Base-by-base conservation (phyloP, 2,329 filamentous ascomycete genomes). In the Erysiphe neolycopersici region DNA sequence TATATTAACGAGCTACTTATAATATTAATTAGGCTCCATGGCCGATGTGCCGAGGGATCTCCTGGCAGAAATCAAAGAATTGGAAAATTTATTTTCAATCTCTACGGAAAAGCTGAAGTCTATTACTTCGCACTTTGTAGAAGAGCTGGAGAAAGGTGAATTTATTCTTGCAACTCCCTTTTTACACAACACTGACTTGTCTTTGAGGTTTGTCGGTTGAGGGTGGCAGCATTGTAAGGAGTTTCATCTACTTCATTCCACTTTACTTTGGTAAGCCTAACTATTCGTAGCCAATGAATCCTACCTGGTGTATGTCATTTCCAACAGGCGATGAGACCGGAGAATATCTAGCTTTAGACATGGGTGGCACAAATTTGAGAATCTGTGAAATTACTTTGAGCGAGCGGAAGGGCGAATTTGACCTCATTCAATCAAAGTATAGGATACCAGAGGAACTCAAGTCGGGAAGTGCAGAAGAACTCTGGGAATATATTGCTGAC, bases 371-470 rank as follows among this genome's bases (percentile, higher is more conserved):
- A 55, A 95, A 95, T 61, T 64, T 94, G 48, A 79, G 87, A 58
- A 85, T 95, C 50, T 94, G 87, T 61, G 80, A 92, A 61, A 87
- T 95, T 56, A 82, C 76, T 47, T 64, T 95, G 55, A 83, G 82
- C 19, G 78, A 92, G 45, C 72, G 82, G 58, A 80, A 83, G 63
- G 85, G 82, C 43, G 79, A 87, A 60, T 92, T 89, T 61, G 82
- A 89, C 59, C 91, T 94, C 56, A 83, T 85, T 50, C 87, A 95
- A 64, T 89, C 82, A 55, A 93, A 94, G 63, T 94, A 94, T 63
- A 77, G 78, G 49, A 84, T 95, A 71, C 87, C 87, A 0, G 79
- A 91, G 56, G 82, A 92, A 61, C 69, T 95, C 52, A 93, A 91
- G 65, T 82, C 77, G 1, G 82, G 81, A 41, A 72, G 74, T 32